phyloP scores from a whole-genome alignment of 2,329 filamentous ascomycete species.

The Rhinocladiella mackenziei region DNA sequence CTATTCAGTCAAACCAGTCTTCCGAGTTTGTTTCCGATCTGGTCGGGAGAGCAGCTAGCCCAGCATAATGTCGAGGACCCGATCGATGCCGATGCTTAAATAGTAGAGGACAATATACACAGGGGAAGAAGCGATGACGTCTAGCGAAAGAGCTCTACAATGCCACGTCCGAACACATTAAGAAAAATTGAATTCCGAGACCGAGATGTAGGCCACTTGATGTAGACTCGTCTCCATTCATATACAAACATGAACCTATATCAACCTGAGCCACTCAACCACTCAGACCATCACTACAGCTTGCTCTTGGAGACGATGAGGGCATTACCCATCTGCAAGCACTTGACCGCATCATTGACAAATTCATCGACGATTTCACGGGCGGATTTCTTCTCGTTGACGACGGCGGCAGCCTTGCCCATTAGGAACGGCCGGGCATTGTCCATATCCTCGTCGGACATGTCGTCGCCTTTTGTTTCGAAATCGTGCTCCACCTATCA shows the following conservation, averaged over 20 bases:
- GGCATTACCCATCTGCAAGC: constrained; percentile 65
- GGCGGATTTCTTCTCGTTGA: constrained; percentile 86
- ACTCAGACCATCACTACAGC: constrained; percentile 50
- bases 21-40: too few relatives aligned
- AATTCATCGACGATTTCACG: constrained; percentile 94
- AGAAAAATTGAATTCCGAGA: too few relatives aligned
- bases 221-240: too few relatives aligned
- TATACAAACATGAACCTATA: neutral
- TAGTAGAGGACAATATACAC: too few relatives aligned
- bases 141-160: too few relatives aligned
- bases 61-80: too few relatives aligned
- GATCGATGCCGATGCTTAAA: too few relatives aligned
- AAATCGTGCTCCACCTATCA: constrained; percentile 72
- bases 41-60: too few relatives aligned
- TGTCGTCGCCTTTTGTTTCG: constrained; percentile 69
- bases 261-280: neutral
- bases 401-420: constrained; percentile 93
- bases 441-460: constrained; percentile 83
- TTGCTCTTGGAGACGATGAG: constrained; percentile 55
- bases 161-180: too few relatives aligned
- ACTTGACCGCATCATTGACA: constrained; percentile 71
- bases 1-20: too few relatives aligned
- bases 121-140: too few relatives aligned
- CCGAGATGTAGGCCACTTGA: too few relatives aligned
- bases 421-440: constrained; percentile 88